phyloP scores from a whole-genome alignment of 139 green algal genomes.

The Eudorina sp. region DNA sequence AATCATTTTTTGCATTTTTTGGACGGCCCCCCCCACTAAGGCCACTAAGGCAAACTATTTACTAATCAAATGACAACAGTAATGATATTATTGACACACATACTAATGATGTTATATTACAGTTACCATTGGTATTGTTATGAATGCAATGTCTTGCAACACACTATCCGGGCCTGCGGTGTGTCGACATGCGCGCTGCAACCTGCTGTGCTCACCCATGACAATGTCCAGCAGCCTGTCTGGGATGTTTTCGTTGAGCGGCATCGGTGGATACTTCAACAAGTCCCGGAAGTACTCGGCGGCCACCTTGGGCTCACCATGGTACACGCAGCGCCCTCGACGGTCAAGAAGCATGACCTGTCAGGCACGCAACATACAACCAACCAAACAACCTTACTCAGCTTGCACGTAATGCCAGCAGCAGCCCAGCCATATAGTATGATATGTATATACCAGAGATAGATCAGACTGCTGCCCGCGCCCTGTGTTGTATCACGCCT shows the following conservation, averaged over 20 bases:
- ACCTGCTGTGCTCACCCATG: not conserved
- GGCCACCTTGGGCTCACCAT: not conserved
- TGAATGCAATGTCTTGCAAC: too few species aligned
- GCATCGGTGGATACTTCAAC: not conserved
- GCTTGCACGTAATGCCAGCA: not conserved
- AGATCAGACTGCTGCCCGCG: not conserved
- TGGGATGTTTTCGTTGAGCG: not conserved
- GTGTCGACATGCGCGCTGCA: too few species aligned
- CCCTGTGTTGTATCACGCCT: not conserved
- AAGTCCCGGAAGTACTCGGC: not conserved
- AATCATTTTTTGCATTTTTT: too few species aligned
- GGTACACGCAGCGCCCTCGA: not conserved
- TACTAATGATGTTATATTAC: too few species aligned
- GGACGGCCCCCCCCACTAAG: too few species aligned
- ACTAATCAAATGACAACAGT: too few species aligned
- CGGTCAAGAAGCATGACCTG: not conserved
- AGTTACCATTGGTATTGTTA: too few species aligned
- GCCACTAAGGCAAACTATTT: too few species aligned
- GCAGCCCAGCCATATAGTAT: not conserved
- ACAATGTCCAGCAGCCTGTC: conserved; percentile 1
- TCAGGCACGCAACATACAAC: not conserved
- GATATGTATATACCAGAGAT: conserved; percentile 4
- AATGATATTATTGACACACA: too few species aligned
- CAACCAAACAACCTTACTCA: too few species aligned
- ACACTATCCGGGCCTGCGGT: too few species aligned